phyloP scores from a whole-genome alignment of 2,329 filamentous ascomycete species.

The Talaromyces verruculosus region DNA sequence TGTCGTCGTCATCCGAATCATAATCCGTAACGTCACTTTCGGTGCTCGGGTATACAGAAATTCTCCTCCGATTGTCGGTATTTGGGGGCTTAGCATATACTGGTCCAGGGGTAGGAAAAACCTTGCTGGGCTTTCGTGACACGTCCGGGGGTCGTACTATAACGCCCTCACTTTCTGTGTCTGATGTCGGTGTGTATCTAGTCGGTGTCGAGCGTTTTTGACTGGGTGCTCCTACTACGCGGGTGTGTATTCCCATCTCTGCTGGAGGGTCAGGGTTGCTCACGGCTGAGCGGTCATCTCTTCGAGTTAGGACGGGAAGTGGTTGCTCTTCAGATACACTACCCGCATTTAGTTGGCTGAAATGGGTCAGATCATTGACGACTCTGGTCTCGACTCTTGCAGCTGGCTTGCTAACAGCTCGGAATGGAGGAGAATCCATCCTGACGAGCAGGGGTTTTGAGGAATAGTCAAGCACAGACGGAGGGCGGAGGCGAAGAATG shows the following conservation, averaged over 20 bases:
- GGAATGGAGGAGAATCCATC: not conserved
- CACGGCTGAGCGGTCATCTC: not conserved
- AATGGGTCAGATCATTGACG: not conserved
- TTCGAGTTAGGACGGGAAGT: not conserved
- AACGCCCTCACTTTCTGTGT: not conserved
- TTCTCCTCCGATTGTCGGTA: too few species aligned
- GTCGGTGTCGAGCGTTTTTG: not conserved
- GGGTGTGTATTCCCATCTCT: not conserved
- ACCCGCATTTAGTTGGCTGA: not conserved
- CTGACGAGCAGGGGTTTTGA: not conserved
- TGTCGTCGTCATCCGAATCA: not conserved
- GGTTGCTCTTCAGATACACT: not conserved
- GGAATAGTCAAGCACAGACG: not conserved
- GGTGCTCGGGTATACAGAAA: too few species aligned
- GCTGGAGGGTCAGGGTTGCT: not conserved
- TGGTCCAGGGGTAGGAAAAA: too few species aligned
- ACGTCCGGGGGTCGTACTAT: not conserved
- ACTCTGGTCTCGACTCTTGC: not conserved
- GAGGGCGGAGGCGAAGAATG: not conserved
- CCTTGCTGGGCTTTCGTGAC: not conserved
- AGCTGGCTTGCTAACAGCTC: not conserved
- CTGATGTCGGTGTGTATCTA: not conserved
- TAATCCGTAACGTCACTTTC: not conserved
- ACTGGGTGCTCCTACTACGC: not conserved
- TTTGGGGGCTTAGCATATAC: too few species aligned